These are phyloP conservation scores for Salix udensis DNA, from an alignment of 345 rosid genomes.

Conservation along the genomic window DNA sequence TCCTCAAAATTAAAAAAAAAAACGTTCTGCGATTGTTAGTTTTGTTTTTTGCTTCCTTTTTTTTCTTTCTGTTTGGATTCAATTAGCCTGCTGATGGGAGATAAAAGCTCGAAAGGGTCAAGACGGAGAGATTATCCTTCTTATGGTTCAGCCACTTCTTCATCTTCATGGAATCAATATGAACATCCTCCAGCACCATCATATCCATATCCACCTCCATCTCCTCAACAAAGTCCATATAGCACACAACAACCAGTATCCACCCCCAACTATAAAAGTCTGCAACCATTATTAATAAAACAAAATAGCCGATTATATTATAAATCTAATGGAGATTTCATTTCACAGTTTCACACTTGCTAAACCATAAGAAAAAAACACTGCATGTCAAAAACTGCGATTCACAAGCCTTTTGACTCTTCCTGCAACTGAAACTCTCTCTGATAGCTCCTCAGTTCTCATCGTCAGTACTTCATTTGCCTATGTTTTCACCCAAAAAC, in stretches of 20 bases:
- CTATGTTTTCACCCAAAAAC: too few species aligned
- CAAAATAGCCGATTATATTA: too few species aligned
- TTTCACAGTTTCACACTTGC: too few species aligned
- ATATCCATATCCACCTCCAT: conserved; percentile 23
- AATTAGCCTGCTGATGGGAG: conserved; percentile 57
- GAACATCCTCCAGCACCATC: conserved; percentile 37
- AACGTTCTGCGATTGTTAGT: background rate
- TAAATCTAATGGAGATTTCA: too few species aligned
- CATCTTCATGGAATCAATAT: conserved; percentile 34
- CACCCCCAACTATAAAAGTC: too few species aligned
- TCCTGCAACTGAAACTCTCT: too few species aligned
- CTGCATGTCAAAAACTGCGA: too few species aligned
- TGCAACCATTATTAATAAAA: too few species aligned
- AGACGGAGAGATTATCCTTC: conserved; percentile 30
- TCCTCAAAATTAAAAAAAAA: background rate
- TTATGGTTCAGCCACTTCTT: conserved; percentile 17
- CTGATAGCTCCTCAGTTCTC: too few species aligned
- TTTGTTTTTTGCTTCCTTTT: background rate
- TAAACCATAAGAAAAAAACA: too few species aligned
- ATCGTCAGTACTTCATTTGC: too few species aligned
- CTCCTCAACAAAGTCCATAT: conserved; percentile 27
- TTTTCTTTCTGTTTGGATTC: background rate
- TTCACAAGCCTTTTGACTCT: too few species aligned
- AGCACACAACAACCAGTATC: conserved; percentile 41
- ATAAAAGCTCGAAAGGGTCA: conserved; percentile 51